Evolutionary conservation across 352 stramenopile species (phyloP), one percentile per base, ranked within the genome.

Genomic region (Halophytophthora polymorphica): DNA sequence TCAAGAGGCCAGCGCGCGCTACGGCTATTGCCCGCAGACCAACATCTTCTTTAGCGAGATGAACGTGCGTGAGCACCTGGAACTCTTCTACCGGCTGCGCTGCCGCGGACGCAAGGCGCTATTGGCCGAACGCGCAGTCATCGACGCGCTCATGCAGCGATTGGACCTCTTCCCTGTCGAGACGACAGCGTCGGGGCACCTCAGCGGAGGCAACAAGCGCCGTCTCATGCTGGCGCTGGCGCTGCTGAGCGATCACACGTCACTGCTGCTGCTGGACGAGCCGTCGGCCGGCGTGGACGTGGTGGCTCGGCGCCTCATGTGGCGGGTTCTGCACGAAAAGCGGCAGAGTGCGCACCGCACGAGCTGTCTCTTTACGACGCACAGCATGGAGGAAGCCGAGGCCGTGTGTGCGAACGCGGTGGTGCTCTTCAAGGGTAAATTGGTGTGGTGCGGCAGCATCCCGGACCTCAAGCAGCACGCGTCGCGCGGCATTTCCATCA

Each of bases 371-470:
- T 93, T 93, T 45, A 93, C 83, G 22, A 93, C 83, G 3, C 83
- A 93, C 55, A 91, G 83, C 31, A 90, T 93, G 78, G 83, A 93
- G 47, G 83, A 93, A 42, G 80, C 83, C 3, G 83, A 93, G 28
- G 80, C 83, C 5, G 83, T 93, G 40, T 93, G 83, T 45, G 81
- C 80, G 4, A 91, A 90, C 39, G 83, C 83, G 1, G 68, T 93
- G 15, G 79, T 93, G 41, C 58, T 93, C 5, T 76, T 77, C 51
- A 88, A 88, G 39, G 81, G 83, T 10, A 78, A 77, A 23, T 31
- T 82, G 6, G 83, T 90, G 25, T 93, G 81, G 80, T 73, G 59
- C 19, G 83, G 83, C 41, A 90, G 80, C 46, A 91, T 93, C 46
- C 76, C 76, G 1, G 76, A 88, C 39, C 65, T 93, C 38, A 93